Percentiles rank a stretch among this genome's conserved stretches.
These are phyloP conservation scores for Umbelopsis sp. DNA, from an alignment of 371 early-diverging fungal genomes.

Conservation along the genomic window DNA sequence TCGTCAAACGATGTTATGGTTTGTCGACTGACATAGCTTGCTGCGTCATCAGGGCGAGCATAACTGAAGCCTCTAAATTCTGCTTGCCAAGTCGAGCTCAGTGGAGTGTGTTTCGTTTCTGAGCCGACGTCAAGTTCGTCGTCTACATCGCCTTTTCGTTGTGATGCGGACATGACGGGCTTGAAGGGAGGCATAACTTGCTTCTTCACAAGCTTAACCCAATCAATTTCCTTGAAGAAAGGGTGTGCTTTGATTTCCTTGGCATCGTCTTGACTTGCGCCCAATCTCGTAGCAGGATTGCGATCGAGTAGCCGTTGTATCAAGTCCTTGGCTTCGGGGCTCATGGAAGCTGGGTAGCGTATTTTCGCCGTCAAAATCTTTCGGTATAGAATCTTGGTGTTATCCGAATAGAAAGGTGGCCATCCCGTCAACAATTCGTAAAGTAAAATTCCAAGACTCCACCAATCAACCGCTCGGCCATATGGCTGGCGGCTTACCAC, in stretches of 20 bases:
- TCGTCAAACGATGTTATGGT: slow-evolving; percentile 24
- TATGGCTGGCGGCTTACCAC: slow-evolving; percentile 81
- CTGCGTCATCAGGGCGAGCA: slow-evolving; percentile 29
- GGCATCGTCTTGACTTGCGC: slow-evolving; percentile 39
- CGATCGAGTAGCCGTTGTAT: slow-evolving; percentile 72
- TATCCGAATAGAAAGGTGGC: slow-evolving; percentile 87
- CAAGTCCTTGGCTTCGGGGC: slow-evolving; percentile 67
- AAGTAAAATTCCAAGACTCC: slow-evolving; percentile 90
- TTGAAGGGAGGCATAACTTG: slow-evolving; percentile 71
- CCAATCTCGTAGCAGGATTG: slow-evolving; percentile 69
- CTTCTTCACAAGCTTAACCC: slow-evolving; percentile 63
- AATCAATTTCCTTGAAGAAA: slow-evolving; percentile 78
- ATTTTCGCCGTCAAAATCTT: slow-evolving; percentile 69
- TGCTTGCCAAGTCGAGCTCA: slow-evolving; percentile 33
- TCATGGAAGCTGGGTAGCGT: slow-evolving; percentile 40
- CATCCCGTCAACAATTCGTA: slow-evolving; percentile 88
- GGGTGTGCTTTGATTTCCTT: slow-evolving; percentile 74
- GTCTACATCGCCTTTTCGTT: slow-evolving; percentile 22
- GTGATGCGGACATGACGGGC: neutral
- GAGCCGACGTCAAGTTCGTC: slow-evolving; percentile 23
- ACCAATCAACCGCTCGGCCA: slow-evolving; percentile 88
- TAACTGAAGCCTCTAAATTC: slow-evolving; percentile 43
- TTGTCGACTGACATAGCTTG: slow-evolving; percentile 25
- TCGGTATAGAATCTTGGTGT: slow-evolving; percentile 81
- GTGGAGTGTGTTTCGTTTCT: neutral